Evolutionary conservation across 2,329 filamentous ascomycete species (phyloP).

Genomic region (Didymella segeticola): DNA sequence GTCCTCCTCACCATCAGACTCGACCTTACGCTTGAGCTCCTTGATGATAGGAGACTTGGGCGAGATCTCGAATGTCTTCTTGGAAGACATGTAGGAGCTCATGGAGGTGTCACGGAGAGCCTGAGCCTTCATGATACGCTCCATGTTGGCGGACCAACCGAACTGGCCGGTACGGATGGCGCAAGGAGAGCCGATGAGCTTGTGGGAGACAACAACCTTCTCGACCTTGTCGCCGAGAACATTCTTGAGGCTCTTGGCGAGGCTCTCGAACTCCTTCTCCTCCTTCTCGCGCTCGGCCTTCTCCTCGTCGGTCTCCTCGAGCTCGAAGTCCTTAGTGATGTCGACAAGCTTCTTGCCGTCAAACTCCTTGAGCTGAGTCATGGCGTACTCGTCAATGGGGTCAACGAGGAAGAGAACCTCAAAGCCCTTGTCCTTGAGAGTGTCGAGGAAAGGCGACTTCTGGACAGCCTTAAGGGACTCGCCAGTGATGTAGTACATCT

Average conservation of each 20-base stretch:
- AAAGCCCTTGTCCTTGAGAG: conserved; percentile 98
- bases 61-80: conserved; percentile 99
- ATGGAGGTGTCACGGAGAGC: conserved; percentile 99
- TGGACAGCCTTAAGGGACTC: conserved; percentile 98
- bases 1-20: conserved; percentile 96
- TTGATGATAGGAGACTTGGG: conserved; percentile 96
- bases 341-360: conserved; percentile 99
- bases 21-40: conserved; percentile 99
- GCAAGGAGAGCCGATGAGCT: conserved; percentile 91
- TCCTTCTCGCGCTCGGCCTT: conserved; percentile 93
- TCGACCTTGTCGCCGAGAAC: conserved; percentile 99
- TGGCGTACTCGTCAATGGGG: conserved; percentile 99
- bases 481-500: conserved; percentile 99
- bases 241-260: conserved; percentile 98
- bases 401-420: conserved; percentile 99
- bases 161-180: conserved; percentile 99
- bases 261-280: conserved; percentile 96
- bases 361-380: conserved; percentile 99
- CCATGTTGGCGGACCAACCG: conserved; percentile 99
- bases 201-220: conserved; percentile 99
- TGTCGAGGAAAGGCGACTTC: conserved; percentile 98
- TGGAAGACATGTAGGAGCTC: conserved; percentile 99
- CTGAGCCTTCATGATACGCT: conserved; percentile 99
- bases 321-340: conserved; percentile 99
- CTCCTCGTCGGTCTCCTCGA: conserved; percentile 99